Base-by-base conservation (phyloP, 2,329 filamentous ascomycete species). In the Cyphellophora attinorum region DNA sequence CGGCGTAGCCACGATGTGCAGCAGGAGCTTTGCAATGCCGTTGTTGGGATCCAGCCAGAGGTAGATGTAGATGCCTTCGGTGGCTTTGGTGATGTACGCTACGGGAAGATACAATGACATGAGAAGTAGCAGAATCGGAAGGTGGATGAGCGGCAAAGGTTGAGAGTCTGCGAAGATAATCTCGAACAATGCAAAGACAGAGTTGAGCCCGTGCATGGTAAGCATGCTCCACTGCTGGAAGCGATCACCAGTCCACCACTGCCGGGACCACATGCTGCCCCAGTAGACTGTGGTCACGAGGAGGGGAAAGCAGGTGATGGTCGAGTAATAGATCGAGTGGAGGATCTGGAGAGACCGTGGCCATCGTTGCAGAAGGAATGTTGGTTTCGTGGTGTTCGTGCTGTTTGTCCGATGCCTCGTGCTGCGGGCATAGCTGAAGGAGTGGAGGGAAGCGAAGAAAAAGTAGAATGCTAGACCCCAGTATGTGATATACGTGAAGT, bases 401-500 rank as follows among this genome's bases (percentile, higher is more conserved):
- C n/a, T n/a, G n/a, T n/a, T n/a, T n/a, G n/a, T n/a, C n/a, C n/a
- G n/a, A n/a, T n/a, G n/a, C n/a, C n/a, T n/a, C 0, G 75, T 61
- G 3, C 55, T 52, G 29, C 71, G 68, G 17, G 72, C 70, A 60
- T 88, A 91, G 31, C 67, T 69, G 34, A 74, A 61, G 5, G 81
- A 85, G 62, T 93, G 84, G 12, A 75, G 42, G 13, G 80, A 67
- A 2, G 80, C 68, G 50, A 79, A 62, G 37, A 77, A 65, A 54
- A 81, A 79, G 66, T 93, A 93, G 61, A 86, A 89, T 15, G 73
- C 77, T 21, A 89, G 61, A 2, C 83, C 83, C 82, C 82, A 91
- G 67, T 80, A 91, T 6, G 81, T 84, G 39, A 91, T 64, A 51
- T 78, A 67, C 17, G 85, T 93, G 64, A 93, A 93, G 67, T 76